Evolutionary conservation across 768 basidiomycete species (phyloP).

Genomic region (Mrakia blollopis): DNA sequence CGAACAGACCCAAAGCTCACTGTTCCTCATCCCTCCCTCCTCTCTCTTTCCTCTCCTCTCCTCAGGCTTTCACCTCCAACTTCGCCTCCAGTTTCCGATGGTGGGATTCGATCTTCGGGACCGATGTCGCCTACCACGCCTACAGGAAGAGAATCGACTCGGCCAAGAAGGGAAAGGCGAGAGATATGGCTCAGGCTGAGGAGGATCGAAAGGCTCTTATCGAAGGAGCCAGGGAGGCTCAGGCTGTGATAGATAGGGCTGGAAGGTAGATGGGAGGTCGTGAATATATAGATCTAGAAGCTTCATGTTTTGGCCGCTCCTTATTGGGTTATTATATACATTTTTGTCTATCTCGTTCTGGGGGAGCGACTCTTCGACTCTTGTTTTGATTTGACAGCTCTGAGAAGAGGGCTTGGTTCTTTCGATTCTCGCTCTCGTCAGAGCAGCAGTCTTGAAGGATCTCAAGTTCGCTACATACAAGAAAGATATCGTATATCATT

Average conservation of each 20-base stretch:
- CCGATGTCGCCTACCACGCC: constrained; percentile 23
- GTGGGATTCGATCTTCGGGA: constrained; percentile 27
- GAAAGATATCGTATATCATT: too few relatives aligned
- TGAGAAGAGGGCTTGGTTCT: too few relatives aligned
- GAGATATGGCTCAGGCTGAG: not conserved
- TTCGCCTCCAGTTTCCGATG: constrained; percentile 24
- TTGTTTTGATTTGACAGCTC: too few relatives aligned
- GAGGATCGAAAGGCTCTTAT: constrained; percentile 22
- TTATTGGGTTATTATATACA: not conserved
- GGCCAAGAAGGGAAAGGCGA: not conserved
- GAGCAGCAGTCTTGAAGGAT: too few relatives aligned
- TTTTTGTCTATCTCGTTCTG: not conserved
- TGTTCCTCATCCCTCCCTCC: not conserved
- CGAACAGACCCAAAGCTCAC: not conserved
- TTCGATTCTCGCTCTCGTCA: too few relatives aligned
- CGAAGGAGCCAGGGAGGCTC: constrained; percentile 18
- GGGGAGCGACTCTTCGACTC: too few relatives aligned
- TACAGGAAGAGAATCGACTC: constrained; percentile 21
- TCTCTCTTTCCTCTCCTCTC: not conserved
- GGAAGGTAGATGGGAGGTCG: not conserved
- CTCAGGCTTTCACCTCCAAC: constrained; percentile 14
- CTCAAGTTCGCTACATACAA: too few relatives aligned
- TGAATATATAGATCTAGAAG: not conserved
- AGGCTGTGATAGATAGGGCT: constrained; percentile 16
- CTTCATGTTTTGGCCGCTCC: too few relatives aligned